Base-by-base conservation (phyloP, 1,284 basidiomycete species). In the Phaffia rhodozyma region DNA sequence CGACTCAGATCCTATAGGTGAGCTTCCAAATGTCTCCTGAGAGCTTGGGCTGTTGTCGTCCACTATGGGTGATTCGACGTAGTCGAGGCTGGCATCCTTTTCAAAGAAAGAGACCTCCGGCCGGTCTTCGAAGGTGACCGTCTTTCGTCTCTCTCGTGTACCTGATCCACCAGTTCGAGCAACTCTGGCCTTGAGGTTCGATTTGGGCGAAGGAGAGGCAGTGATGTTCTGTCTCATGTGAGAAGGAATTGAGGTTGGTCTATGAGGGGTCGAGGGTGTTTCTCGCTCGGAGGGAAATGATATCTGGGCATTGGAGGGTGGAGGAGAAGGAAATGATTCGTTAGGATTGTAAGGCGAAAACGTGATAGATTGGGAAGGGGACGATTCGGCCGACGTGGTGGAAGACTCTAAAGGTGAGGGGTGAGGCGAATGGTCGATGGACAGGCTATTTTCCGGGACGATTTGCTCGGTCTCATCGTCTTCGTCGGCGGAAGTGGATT, bases 91-190 rank as follows among this genome's bases (percentile, higher is more conserved):
- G 5, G 23, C 23, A 32, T 84, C 83, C 23, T 79, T 75, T 62
- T 86, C 83, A 71, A 87, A 88, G 71, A 91, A 87, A 58, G 90
- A 75, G 13, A 91, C 87, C 67, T 91, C 87, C 69, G 86, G 87
- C n/a, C 82, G 80, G 69, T 88, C 85, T 73, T 86, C 82, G 66
- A 88, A 91, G 0, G 83, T 87, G 49, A 91, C 89, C 0, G 84
- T 89, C 73, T 88, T 89, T 65, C 85, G 75, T 34, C 83, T 78
- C 67, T 81, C 79, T 32, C 83, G 78, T 67, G 73, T 79, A 30
- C 74, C 71, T 66, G 61, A 52, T n/a, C 60, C 65, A 51, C 60
- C 60, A 34, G 21, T 38, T 11, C 38, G 56, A 21, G 34, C 38
- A 5, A 27, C 13, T 43, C 38, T 27, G 38, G 56, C 43, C 56